phyloP scores from a whole-genome alignment of 2,329 filamentous ascomycete genomes.

The Dothistroma pini region DNA sequence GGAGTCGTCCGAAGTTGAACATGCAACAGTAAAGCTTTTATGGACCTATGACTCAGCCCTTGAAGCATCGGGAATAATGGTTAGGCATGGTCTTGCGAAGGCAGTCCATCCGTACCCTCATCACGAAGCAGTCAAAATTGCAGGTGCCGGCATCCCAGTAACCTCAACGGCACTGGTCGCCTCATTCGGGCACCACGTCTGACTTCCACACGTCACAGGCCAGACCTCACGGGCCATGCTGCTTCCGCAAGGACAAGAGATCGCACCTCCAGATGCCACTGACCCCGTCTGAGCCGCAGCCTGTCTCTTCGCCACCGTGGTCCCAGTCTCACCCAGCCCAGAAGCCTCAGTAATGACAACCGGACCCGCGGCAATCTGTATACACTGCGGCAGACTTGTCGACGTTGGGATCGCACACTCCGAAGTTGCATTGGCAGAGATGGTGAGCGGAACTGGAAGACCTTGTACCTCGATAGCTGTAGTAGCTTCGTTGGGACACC shows the following conservation, averaged over 20 bases:
- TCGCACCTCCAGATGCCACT: background rate
- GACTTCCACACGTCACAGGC: slow-evolving; percentile 1
- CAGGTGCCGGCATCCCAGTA: background rate
- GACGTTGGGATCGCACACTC: background rate
- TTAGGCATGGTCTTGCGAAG: background rate
- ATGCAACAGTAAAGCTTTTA: background rate
- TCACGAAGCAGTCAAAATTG: background rate
- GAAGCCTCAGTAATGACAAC: slow-evolving; percentile 2
- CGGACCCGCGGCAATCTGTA: background rate
- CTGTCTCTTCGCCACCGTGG: background rate
- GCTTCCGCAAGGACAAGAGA: background rate
- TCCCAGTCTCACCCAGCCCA: background rate
- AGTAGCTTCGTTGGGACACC: slow-evolving; percentile 5
- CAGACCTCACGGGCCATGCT: background rate
- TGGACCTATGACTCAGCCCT: background rate
- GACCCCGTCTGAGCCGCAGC: background rate
- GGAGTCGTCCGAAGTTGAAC: background rate
- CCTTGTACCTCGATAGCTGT: background rate
- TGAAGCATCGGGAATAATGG: background rate
- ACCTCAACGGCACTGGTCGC: background rate
- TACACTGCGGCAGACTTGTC: background rate
- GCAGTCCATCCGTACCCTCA: background rate
- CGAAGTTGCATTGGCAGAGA: background rate
- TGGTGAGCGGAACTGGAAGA: background rate
- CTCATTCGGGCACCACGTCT: slow-evolving; percentile 8